Evolutionary conservation across 495 filamentous ascomycete species (phyloP), one percentile per base, ranked within the genome.

Genomic region (Penicillium roqueforti): DNA sequence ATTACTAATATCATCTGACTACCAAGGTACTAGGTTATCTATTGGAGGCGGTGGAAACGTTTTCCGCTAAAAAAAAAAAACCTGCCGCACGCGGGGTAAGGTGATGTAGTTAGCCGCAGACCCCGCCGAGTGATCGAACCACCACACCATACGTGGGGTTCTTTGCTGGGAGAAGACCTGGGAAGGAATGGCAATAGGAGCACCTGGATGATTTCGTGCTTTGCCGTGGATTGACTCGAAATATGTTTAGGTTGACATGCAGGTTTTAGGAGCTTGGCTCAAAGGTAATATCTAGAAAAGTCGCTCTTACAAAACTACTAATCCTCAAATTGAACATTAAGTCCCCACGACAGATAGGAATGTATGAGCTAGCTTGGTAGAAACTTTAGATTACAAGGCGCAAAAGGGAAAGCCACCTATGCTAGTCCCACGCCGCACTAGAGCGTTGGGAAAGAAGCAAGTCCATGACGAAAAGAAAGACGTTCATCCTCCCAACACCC

Each of bases 351-450:
- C 32, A 56, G 39, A 36, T 40, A 56, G 46, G 29, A 26, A 56
- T 66, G 40, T 44, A 60, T 63, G 52, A 51, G 13, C 57, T 60
- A 65, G 63, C 53, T 65, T 36, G 50, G 56, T 59, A 62, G 47
- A 60, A 49, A 56, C 51, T 60, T 57, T 66, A 66, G 57, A 66
- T 63, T 58, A 66, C 60, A 66, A 41, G 29, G 36, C 47, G 52
- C 54, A 60, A 55, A 59, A 41, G 49, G 54, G 38, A 49, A 51
- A 55, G 45, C 50, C 52, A 60, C 52, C 45, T 41, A 39, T 47
- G 54, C 54, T 51, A 57, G 52, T 51, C 40, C 41, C 41, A 36
- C 25, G 42, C 42, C 18, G 19, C 34, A 47, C 42, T 47, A 26
- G 11, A 44, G 40, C 28, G 25, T 39, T 18, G 25, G 32, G 43